Conservation (phyloP, 2,329 filamentous ascomycete species). For the Massarina eburnea region DNA sequence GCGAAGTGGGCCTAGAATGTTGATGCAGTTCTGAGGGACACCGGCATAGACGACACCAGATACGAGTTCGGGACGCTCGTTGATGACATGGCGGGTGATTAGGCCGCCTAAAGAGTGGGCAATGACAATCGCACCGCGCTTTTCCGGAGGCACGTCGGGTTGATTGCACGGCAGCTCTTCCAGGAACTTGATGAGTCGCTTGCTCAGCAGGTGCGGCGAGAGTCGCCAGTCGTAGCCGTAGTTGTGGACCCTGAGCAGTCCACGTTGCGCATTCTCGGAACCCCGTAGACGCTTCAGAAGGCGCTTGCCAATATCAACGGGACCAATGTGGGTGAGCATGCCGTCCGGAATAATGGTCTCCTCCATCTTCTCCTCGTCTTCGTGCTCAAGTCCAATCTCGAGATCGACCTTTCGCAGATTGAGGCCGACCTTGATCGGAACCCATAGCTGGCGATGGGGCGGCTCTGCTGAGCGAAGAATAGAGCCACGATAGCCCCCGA, state of each 20-base stretch:
- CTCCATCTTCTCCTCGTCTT: conserved; percentile 82
- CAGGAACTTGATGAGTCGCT: conserved; percentile 71
- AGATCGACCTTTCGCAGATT: conserved; percentile 91
- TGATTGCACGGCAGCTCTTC: conserved; percentile 74
- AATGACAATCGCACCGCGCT: conserved; percentile 75
- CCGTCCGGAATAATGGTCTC: conserved; percentile 81
- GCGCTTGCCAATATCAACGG: conserved; percentile 83
- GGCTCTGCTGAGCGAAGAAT: conserved; percentile 81
- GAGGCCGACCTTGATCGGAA: conserved; percentile 87
- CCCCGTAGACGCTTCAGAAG: conserved; percentile 76
- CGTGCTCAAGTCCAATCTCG: conserved; percentile 77
- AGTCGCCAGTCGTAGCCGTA: conserved; percentile 96
- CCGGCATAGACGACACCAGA: conserved; percentile 84
- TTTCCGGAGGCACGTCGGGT: conserved; percentile 52
- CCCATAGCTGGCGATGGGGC: conserved; percentile 87
- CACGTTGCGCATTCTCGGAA: conserved; percentile 70
- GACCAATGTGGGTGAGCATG: conserved; percentile 89
- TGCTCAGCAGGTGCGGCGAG: conserved; percentile 74
- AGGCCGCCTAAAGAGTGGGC: conserved; percentile 86
- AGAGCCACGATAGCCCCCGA: conserved; percentile 90
- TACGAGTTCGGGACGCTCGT: conserved; percentile 81
- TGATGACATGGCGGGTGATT: conserved; percentile 85
- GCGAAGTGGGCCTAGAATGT: conserved; percentile 84
- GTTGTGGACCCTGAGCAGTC: conserved; percentile 77
- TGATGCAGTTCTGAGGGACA: conserved; percentile 81